phyloP scores from a whole-genome alignment of 1,284 basidiomycete species.

The Hortiboletus rubellus region DNA sequence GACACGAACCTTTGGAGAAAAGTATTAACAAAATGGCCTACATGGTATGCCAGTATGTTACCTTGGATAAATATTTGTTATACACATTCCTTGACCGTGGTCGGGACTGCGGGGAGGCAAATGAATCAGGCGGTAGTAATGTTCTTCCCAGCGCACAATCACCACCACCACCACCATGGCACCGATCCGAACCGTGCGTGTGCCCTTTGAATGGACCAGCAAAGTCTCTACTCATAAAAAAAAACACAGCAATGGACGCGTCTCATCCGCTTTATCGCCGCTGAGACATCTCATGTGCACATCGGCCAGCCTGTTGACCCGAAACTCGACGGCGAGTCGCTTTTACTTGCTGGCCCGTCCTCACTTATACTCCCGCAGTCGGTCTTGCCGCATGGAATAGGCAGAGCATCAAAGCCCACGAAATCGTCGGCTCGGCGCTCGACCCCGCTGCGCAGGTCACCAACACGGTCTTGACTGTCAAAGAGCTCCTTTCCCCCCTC shows the following conservation, averaged over 20 bases:
- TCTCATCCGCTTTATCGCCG: conserved; percentile 80
- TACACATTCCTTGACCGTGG: too few relatives aligned
- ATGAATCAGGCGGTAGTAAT: neutral
- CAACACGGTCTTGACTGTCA: conserved; percentile 63
- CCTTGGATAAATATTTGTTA: too few relatives aligned
- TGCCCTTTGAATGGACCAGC: neutral
- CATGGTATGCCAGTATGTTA: too few relatives aligned
- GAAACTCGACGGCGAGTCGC: conserved; percentile 56
- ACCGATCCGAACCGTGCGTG: conserved; percentile 58
- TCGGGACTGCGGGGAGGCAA: too few relatives aligned
- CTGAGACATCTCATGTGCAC: conserved; percentile 72
- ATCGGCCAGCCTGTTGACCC: conserved; percentile 76
- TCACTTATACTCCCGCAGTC: conserved; percentile 43
- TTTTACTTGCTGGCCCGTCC: neutral
- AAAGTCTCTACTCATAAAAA: neutral
- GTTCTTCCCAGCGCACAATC: conserved; percentile 10
- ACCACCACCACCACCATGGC: conserved; percentile 42
- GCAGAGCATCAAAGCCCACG: conserved; percentile 60
- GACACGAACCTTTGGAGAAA: too few relatives aligned
- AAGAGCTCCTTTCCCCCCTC: conserved; percentile 69
- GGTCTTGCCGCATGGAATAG: conserved; percentile 62
- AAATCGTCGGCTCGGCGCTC: conserved; percentile 67
- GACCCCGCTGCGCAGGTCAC: conserved; percentile 65
- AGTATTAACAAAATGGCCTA: too few relatives aligned
- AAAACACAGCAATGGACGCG: conserved; percentile 67